Evolutionary conservation across 108 stramenopile species (phyloP).

Genomic region (Cyclotella atomus): DNA sequence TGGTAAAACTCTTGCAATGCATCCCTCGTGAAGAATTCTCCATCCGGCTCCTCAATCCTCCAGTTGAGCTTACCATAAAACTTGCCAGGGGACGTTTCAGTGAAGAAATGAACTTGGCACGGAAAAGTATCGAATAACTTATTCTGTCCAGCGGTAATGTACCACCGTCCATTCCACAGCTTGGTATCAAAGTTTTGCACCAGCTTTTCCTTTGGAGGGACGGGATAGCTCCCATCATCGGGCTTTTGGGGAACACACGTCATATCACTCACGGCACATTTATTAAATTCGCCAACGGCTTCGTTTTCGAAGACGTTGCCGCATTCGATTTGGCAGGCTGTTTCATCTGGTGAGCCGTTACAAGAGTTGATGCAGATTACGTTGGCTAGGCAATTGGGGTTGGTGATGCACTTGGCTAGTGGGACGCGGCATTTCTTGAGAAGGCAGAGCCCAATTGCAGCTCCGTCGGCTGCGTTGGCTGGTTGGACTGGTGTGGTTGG

Average conservation of each 20-base stretch:
- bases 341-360: slow-evolving; percentile 85
- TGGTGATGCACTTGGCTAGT: slow-evolving; percentile 86
- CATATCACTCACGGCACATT: slow-evolving; percentile 93
- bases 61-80: slow-evolving; percentile 95
- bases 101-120: slow-evolving; percentile 99
- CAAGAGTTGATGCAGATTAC: slow-evolving; percentile 95
- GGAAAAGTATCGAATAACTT: slow-evolving; percentile 92
- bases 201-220: slow-evolving; percentile 61
- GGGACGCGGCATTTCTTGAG: slow-evolving; percentile 76
- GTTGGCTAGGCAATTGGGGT: slow-evolving; percentile 94
- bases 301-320: slow-evolving; percentile 95
- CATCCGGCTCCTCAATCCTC: slow-evolving; percentile 95
- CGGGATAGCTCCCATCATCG: slow-evolving; percentile 92
- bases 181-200: slow-evolving; percentile 87
- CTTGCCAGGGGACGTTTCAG: slow-evolving; percentile 80
- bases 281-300: slow-evolving; percentile 96
- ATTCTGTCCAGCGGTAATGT: slow-evolving; percentile 95
- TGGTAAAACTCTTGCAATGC: slow-evolving; percentile 91
- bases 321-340: slow-evolving; percentile 94
- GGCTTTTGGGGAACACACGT: slow-evolving; percentile 88
- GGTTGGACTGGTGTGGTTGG: slow-evolving; percentile 25
- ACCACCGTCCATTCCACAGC: slow-evolving; percentile 90
- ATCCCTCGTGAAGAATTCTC: slow-evolving; percentile 94
- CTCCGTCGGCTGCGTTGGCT: slow-evolving; percentile 73
- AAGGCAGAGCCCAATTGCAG: slow-evolving; percentile 76